Base-by-base conservation (phyloP, 179 eudicot species). In the Kewa caespitosa region DNA sequence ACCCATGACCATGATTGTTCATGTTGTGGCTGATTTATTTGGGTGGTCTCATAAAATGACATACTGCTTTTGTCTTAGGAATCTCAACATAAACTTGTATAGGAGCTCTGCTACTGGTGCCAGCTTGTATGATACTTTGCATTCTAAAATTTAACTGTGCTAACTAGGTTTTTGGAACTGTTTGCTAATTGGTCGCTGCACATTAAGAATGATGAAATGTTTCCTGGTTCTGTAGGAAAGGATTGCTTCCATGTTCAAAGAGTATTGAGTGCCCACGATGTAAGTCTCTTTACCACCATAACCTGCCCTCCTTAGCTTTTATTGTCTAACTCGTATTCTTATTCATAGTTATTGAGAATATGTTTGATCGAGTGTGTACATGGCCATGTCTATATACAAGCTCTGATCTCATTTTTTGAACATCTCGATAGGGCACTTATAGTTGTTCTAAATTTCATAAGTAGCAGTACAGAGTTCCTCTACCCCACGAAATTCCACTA, bases 41-140 rank as follows among this genome's bases (percentile, higher is more conserved):
- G 38, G 57, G 5, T 65, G 32, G 38, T 50, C 23, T 34, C 38
- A 54, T 25, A 64, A 28, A 14, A 15, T 78, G 72, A 74, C 84
- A 38, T 52, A 36, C 65, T 60, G 68, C 34, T 62, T 28, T 39
- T 73, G 43, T 31, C 62, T 67, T 74, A 89, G 96, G 93, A 89
- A 90, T 71, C 38, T 78, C 41, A 81, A 90, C 77, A 34, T 90
- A 76, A 91, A 90, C 86, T 83, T 91, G 76, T 91, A 63, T 85
- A 86, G 82, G 83, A 86, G 94, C 89, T 86, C 91, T 74, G 82
- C 87, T 22, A 38, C 80, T 38, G 82, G 73, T 54, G 74, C 38
- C 69, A 37, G 75, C 74, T 78, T 87, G 97, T 90, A 86, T 87
- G 90, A 50, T 38, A 68, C 39, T 54, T 32, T 55, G 31, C 41